These are phyloP conservation scores for Kodamaea lidongshanica DNA, from an alignment of 805 yeast species.

Conservation along the genomic window DNA sequence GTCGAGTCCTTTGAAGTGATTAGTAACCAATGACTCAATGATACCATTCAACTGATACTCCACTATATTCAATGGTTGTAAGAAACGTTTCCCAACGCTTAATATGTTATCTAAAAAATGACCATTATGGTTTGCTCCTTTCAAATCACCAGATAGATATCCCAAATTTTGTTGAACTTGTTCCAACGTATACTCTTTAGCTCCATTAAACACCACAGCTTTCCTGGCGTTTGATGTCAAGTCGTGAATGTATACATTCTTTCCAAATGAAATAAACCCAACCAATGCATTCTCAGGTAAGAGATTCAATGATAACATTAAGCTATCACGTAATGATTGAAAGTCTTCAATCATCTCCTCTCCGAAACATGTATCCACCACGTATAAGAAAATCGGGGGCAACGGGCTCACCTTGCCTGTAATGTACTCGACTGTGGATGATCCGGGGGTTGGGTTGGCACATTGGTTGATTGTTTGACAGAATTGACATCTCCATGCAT, in stretches of 20 bases:
- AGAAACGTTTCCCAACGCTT: slow-evolving; percentile 31
- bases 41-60: slow-evolving; percentile 48
- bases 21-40: slow-evolving; percentile 43
- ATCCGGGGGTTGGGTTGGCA: slow-evolving; percentile 20
- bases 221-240: slow-evolving; percentile 24
- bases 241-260: slow-evolving; percentile 54
- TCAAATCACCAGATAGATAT: slow-evolving; percentile 25
- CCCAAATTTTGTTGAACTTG: slow-evolving; percentile 45
- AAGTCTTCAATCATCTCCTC: slow-evolving; percentile 42
- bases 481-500: slow-evolving; percentile 51
- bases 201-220: slow-evolving; percentile 48
- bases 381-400: slow-evolving; percentile 46
- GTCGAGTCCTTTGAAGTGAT: slow-evolving; percentile 51
- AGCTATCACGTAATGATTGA: slow-evolving; percentile 44
- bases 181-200: slow-evolving; percentile 43
- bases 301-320: slow-evolving; percentile 39
- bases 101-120: slow-evolving; percentile 9
- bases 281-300: slow-evolving; percentile 52
- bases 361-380: slow-evolving; percentile 53
- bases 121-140: slow-evolving; percentile 9
- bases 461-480: slow-evolving; percentile 45
- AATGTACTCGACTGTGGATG: slow-evolving; percentile 49
- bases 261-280: slow-evolving; percentile 56
- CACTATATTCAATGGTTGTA: slow-evolving; percentile 42
- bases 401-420: slow-evolving; percentile 33